Conservation (phyloP, 2,329 filamentous ascomycete genomes). For the Paecilomyces fulvus region DNA sequence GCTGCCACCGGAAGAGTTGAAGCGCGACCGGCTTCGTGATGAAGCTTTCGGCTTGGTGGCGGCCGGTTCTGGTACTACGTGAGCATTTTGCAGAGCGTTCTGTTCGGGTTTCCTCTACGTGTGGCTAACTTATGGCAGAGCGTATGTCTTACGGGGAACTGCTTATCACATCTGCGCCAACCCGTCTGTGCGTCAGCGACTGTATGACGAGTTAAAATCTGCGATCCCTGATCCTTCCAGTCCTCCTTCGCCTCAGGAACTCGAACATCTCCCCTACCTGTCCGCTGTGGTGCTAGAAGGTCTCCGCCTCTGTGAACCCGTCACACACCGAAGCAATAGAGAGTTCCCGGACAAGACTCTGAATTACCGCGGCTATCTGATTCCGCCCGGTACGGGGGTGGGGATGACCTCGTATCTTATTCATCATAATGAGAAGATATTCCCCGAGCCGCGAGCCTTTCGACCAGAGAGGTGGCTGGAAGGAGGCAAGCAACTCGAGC, state of each 20-base stretch:
- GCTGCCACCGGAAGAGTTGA: background rate
- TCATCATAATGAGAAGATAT: slow-evolving; percentile 19
- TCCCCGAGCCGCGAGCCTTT: slow-evolving; percentile 16
- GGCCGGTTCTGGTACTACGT: background rate
- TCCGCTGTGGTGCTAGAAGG: slow-evolving; percentile 18
- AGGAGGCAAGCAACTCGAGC: slow-evolving; percentile 13
- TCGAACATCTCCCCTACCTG: slow-evolving; percentile 19
- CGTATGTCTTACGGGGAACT: background rate
- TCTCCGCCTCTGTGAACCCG: slow-evolving; percentile 27
- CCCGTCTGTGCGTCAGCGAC: slow-evolving; percentile 5
- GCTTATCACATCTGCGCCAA: slow-evolving; percentile 9
- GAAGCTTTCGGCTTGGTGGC: background rate
- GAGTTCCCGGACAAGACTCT: slow-evolving; percentile 8
- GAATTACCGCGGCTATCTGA: slow-evolving; percentile 13
- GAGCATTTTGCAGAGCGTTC: background rate
- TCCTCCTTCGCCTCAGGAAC: slow-evolving; percentile 5
- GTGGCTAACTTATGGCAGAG: background rate
- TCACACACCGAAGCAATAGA: slow-evolving; percentile 18
- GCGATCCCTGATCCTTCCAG: slow-evolving; percentile 10
- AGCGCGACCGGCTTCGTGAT: background rate
- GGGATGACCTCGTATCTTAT: slow-evolving; percentile 19
- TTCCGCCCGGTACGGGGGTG: slow-evolving; percentile 15
- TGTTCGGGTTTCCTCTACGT: background rate
- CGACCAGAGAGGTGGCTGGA: slow-evolving; percentile 19
- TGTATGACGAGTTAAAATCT: slow-evolving; percentile 8